phyloP scores from a whole-genome alignment of 2,329 filamentous ascomycete species.

The Pseudocercospora fijiensis region DNA sequence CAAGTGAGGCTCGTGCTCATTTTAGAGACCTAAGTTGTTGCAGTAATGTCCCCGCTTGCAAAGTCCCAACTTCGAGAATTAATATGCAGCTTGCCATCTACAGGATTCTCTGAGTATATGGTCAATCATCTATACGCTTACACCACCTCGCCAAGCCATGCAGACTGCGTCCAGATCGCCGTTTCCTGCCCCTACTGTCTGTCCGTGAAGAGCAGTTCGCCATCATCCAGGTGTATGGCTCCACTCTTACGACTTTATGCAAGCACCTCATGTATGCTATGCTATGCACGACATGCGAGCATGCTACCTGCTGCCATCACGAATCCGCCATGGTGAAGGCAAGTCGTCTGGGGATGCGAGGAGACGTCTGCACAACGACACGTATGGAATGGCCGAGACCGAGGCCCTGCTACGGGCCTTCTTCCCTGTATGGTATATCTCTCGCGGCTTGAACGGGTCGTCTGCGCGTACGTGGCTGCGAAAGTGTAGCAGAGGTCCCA shows the following conservation, averaged over 20 bases:
- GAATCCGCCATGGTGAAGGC: background rate
- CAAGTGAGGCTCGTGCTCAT: constrained; percentile 22
- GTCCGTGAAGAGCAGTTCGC: background rate
- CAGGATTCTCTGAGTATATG: background rate
- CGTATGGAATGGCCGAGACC: background rate
- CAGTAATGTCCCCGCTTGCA: background rate
- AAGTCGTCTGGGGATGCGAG: background rate
- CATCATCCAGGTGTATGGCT: background rate
- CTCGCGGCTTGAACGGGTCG: background rate
- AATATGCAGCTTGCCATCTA: background rate
- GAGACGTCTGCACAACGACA: background rate
- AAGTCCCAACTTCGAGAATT: background rate
- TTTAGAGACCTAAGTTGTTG: constrained; percentile 23
- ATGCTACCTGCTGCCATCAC: background rate
- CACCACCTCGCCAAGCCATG: background rate
- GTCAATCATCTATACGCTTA: background rate
- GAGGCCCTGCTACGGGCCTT: too few relatives aligned
- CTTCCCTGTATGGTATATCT: background rate
- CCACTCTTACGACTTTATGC: background rate
- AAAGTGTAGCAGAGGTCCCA: background rate
- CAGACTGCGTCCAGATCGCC: background rate
- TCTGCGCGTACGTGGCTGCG: background rate
- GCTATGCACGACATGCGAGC: background rate
- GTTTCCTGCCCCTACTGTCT: too few relatives aligned
- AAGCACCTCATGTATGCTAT: background rate